Base-by-base conservation (phyloP, 192 early-diverging fungal genomes). In the Entrophospora sp. region DNA sequence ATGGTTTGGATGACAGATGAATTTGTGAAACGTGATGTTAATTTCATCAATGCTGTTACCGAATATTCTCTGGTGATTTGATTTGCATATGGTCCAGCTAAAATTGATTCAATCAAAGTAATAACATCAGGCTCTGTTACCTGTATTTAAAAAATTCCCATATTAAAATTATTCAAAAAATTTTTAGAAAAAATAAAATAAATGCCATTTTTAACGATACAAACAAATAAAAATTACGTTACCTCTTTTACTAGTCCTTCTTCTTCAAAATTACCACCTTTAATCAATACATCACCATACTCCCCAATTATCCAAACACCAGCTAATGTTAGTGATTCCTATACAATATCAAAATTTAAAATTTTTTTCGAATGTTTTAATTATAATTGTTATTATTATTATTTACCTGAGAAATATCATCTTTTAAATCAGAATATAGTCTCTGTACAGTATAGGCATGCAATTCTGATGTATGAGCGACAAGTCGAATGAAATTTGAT, bases 271-370 rank as follows among this genome's bases (percentile, higher is more conserved):
- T 43, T 78, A 25, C 84, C 87, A 25, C 75, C 81, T 16, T 74
- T 77, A 24, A 93, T 85, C 22, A 99, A 81, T 9, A 93, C 70
- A 70, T 99, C 96, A 31, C 94, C 97, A 73, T 89, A 98, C 74
- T 99, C 97, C 44, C 97, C 97, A 72, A 98, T 85, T 52, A 88
- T 81, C 97, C 97, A 99, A 5, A 91, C 82, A 37, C 86, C 89
- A 28, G 90, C 91, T 67, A 94, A 79, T 20, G 94, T 86, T 57
- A 98, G 82, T 8, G 89, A 91, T 69, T 95, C 92, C 77, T 96
- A 86, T 45, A 79, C 70, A 20, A 74, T 55, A 31, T 83, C 82
- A 40, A 44, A 25, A 57, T 40, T 20, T n/a, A n/a, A n/a, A n/a
- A n/a, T n/a, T 24, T 69, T 16, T 53, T 45, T 40, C 13, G 22